Base-by-base conservation (phyloP, 495 filamentous ascomycete species). In the Echria macrotheca region DNA sequence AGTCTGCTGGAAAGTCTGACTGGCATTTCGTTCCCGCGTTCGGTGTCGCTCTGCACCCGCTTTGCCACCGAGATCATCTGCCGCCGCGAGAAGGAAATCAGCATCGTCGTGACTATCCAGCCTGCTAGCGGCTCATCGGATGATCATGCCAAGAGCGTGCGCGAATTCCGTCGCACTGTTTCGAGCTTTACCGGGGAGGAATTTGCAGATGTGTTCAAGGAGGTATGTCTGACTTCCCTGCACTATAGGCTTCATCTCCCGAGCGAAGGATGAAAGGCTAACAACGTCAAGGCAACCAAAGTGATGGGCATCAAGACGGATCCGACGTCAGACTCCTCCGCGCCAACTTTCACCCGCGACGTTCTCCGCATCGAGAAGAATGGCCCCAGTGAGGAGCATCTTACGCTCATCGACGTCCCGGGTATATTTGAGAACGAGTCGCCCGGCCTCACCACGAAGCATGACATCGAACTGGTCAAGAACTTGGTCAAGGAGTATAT, bases 31-130 rank as follows among this genome's bases (percentile, higher is more conserved):
- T 77, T 81, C 43, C 76, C 78, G n/a, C 64, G 69, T 24, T 69
- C 62, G 22, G 63, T 63, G 9, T 70, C 70, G n/a, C 69, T 81
- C 12, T 80, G 76, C 55, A 84, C 81, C 0, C 67, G 79, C 0
- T 79, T 76, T 49, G 77, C 75, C 2, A 83, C 79, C 0, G 72
- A 83, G 55, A 83, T 83, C 45, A 74, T 69, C 1, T 76, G 69
- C 44, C 75, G 73, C 23, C 73, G 76, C 6, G 61, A 67, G 31
- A 19, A 25, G 0, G 51, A 60, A 8, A 48, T 58, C 18, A 55
- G 57, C 17, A 61, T 72, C 21, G 32, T 59, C 11, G 64, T 78
- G 21, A 64, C 65, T 0, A 79, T 80, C 22, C 77, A 73, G 33
- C 68, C 76, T 2, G 55, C 64, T 5, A 3, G 48, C 50, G 2